Base-by-base conservation (phyloP, 371 early-diverging fungal genomes). In the Mucor lusitanicus region DNA sequence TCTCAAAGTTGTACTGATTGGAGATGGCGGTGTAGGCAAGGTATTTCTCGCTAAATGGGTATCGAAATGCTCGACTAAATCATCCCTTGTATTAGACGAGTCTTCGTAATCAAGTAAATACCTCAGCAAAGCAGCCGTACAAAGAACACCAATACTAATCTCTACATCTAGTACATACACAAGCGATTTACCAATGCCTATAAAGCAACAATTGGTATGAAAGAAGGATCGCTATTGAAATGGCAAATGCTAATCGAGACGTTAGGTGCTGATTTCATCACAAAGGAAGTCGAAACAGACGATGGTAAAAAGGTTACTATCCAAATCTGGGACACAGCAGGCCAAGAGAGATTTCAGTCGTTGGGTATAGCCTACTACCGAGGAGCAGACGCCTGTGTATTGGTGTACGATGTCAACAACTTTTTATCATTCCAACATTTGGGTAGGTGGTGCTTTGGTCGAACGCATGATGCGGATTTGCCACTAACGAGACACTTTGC, bases 331-430 rank as follows among this genome's bases (percentile, higher is more conserved):
- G 93, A 92, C 72, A 96, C 97, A 25, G 96, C 96, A 32, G 95
- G 93, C 63, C 96, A 93, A 86, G 97, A 97, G 78, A 88, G 99
- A 48, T 99, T 98, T 85, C 95, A 96, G 78, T 92, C 93, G 21
- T 88, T 99, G 44, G 99, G 98, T 42, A 97, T 95, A 40, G 93
- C 93, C 13, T 98, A 96, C 74, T 99, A 98, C 78, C 90, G 98
- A 63, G 98, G 98, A 40, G 98, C 99, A 28, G 98, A 99, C 83
- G 98, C 97, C 78, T 98, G 99, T 74, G 92, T 97, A 39, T 85
- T 99, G 21, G 94, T 95, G 37, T 98, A 92, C 72, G 99, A 99
- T 70, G 95, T 99, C 57, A 97, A 92, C 69, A 95, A 95, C 73
- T 88, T 85, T 50, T 91, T 93, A 70, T 90, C 93, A 58, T 99